Evolutionary conservation across 345 rosid species (phyloP), one percentile per base, ranked within the genome.

Genomic region (Nasturtium officinale): DNA sequence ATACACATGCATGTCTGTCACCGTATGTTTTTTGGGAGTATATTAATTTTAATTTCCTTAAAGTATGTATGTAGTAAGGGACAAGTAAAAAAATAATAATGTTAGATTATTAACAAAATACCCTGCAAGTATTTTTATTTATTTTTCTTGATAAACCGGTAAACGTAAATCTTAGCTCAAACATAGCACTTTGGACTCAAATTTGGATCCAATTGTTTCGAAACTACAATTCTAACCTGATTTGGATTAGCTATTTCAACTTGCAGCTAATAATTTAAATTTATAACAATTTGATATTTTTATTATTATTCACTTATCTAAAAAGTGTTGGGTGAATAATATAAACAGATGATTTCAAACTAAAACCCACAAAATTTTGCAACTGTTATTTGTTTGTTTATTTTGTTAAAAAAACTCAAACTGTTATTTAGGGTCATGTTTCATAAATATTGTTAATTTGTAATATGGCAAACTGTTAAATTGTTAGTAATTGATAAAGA

Each of bases 1-100:
- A n/a, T n/a, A n/a, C n/a, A n/a, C n/a, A n/a, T n/a, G 58, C 46
- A 18, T 63, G 11, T 65, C 45, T 32, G 8, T 48, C 26, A 48
- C 53, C 26, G 53, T 48, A 48, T 35, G 13, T 9, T 35, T 35
- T 35, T 9, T 9, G 38, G 38, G 11, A 9, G 10, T 35, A 35
- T 13, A 35, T 12, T 35, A 9, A 35, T 35, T 9, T 35, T 35
- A 2, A 35, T 35, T 35, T 35, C 40, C 0, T 33, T 33, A 33
- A 33, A 8, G 3, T 8, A 33, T 2, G 38, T 33, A 33, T 2
- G 2, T 0, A 29, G 37, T 32, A 32, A 32, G 37, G 55, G 15
- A 50, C 7, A 50, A 23, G n/a, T 51, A n/a, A n/a, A n/a, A n/a
- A n/a, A n/a, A n/a, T n/a, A n/a, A n/a, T n/a, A n/a, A n/a, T n/a